These are phyloP conservation scores for Triangularia setosa DNA, from an alignment of 2,329 filamentous ascomycete species.

Conservation along the genomic window DNA sequence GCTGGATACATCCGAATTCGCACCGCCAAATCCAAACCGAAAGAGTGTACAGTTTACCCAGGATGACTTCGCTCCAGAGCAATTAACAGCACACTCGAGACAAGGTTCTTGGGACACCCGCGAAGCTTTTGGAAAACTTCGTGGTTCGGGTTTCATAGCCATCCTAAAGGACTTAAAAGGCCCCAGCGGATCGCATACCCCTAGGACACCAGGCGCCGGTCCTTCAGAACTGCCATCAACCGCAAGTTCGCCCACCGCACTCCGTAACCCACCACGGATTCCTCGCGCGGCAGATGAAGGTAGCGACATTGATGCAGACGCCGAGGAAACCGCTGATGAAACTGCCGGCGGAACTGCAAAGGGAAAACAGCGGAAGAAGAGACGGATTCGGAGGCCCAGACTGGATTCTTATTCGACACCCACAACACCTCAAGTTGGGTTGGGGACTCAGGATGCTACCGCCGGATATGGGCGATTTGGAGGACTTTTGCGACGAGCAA, in stretches of 20 bases:
- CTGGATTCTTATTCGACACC: conserved; percentile 60
- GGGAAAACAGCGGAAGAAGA: conserved; percentile 58
- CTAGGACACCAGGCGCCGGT: conserved; percentile 15
- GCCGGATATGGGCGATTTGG: conserved; percentile 44
- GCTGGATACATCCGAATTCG: conserved; percentile 17
- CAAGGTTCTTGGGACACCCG: conserved; percentile 64
- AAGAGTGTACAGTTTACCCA: conserved; percentile 75
- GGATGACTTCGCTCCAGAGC: conserved; percentile 41
- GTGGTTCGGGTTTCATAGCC: conserved; percentile 66
- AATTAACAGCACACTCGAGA: conserved; percentile 50
- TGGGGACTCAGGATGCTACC: conserved; percentile 40
- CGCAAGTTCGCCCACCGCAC: conserved; percentile 45
- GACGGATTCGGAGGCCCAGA: conserved; percentile 52
- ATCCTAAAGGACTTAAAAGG: conserved; percentile 72
- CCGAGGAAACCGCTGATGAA: conserved; percentile 83
- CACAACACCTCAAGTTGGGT: conserved; percentile 54
- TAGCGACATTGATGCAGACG: conserved; percentile 73
- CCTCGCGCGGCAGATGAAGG: conserved; percentile 47
- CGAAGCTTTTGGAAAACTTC: conserved; percentile 56
- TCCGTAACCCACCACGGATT: conserved; percentile 37
- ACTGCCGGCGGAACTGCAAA: conserved; percentile 45
- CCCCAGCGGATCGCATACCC: conserved; percentile 37
- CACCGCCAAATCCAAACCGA: conserved; percentile 43
- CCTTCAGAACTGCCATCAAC: conserved; percentile 37
- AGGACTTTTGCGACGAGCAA: conserved; percentile 57